phyloP scores from a whole-genome alignment of 2,329 filamentous ascomycete species.

The Paraconiothyrium brasiliense region DNA sequence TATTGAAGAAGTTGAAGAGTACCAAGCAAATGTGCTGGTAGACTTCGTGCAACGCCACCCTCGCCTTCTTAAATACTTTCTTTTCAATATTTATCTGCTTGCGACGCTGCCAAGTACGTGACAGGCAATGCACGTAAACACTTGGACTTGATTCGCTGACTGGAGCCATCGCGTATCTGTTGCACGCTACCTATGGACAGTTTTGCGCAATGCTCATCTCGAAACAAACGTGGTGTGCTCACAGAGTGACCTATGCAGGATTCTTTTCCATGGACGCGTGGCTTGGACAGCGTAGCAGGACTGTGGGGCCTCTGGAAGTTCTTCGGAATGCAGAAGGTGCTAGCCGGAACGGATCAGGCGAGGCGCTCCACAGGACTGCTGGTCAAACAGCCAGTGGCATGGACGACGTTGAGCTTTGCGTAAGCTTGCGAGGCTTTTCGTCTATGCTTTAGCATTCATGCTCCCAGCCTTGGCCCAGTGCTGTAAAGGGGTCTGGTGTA shows the following conservation, averaged over 20 bases:
- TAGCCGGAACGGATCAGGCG: not conserved
- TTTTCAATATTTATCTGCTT: not conserved
- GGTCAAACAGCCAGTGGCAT: not conserved
- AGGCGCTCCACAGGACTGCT: not conserved
- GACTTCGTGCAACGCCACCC: not conserved
- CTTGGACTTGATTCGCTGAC: not conserved
- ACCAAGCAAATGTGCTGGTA: not conserved
- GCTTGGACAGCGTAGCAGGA: not conserved
- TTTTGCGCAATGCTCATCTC: not conserved
- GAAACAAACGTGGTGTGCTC: not conserved
- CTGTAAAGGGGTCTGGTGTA: too few relatives aligned
- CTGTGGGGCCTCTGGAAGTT: not conserved
- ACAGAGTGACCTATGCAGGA: not conserved
- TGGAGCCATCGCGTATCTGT: not conserved
- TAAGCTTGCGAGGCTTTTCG: not conserved
- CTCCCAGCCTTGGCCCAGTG: too few relatives aligned
- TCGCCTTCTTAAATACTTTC: not conserved
- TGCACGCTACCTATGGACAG: not conserved
- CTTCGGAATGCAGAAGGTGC: not conserved
- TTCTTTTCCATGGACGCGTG: not conserved
- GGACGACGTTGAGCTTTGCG: not conserved
- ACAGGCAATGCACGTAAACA: not conserved
- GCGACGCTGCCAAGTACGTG: not conserved
- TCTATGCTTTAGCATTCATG: not conserved
- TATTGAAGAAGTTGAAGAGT: not conserved